Evolutionary conservation across 208 protist genomes (phyloP).

Genomic region (Trypanosoma scelopori): DNA sequence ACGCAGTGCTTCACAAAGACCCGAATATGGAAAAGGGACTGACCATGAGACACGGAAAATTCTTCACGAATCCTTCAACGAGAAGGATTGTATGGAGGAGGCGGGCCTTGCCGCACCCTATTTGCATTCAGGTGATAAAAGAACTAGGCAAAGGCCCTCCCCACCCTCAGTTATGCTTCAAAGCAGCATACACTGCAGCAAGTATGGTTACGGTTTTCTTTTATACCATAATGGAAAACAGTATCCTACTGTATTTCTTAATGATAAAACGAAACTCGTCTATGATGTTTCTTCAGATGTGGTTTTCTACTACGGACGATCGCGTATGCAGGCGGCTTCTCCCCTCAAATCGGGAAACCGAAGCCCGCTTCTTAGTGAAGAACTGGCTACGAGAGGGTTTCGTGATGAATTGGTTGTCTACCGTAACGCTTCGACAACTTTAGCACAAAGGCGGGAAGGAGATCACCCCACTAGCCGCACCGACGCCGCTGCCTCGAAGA

Average conservation of each 20-base stretch:
- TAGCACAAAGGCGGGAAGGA: constrained; percentile 21
- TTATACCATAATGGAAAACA: constrained; percentile 16
- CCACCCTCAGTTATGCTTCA: constrained; percentile 37
- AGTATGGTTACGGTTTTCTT: constrained; percentile 61
- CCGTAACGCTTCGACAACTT: constrained; percentile 24
- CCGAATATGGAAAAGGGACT: constrained; percentile 9
- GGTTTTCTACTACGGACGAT: constrained; percentile 38
- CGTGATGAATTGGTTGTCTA: constrained; percentile 33
- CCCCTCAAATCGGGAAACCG: constrained; percentile 19
- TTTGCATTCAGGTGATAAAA: constrained; percentile 5
- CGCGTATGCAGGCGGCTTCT: constrained; percentile 10
- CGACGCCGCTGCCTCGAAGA: constrained; percentile 33
- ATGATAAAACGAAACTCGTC: constrained; percentile 60
- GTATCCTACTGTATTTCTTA: constrained; percentile 38
- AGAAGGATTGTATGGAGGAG: constrained; percentile 21
- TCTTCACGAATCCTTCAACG: constrained; percentile 24
- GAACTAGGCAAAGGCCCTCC: constrained; percentile 23
- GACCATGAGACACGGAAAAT: constrained; percentile 16
- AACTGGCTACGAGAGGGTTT: constrained; percentile 24
- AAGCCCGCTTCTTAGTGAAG: constrained; percentile 36
- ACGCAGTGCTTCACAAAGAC: background rate
- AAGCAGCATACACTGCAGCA: constrained; percentile 35
- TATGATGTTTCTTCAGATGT: constrained; percentile 32
- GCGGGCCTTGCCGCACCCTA: background rate
- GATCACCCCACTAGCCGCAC: constrained; percentile 13